Percentiles rank a stretch among this genome's conserved stretches.
Evolutionary conservation across 2,329 filamentous ascomycete species (phyloP).

Genomic region (Aureobasidium sp.): DNA sequence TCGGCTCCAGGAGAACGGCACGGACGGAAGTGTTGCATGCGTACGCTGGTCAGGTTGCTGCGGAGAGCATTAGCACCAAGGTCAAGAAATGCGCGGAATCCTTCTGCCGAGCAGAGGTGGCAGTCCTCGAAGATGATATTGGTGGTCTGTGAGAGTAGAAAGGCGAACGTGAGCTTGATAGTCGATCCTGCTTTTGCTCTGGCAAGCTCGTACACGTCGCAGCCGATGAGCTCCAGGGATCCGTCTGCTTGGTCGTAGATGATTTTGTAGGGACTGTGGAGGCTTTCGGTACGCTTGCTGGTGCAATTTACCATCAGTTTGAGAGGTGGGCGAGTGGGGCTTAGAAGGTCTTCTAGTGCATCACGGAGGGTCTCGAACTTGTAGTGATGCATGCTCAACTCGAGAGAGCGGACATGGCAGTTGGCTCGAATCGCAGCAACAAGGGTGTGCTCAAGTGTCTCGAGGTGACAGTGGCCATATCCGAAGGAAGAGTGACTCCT

Average conservation of each 20-base stretch:
- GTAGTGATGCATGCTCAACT: background rate
- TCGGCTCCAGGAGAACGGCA: background rate
- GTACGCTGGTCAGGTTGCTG: background rate
- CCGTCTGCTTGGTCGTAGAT: background rate
- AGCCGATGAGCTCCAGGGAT: background rate
- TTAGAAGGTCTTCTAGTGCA: slow-evolving; percentile 6
- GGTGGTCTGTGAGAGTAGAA: background rate
- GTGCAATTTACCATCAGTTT: background rate
- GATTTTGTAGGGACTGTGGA: background rate
- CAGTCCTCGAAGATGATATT: background rate
- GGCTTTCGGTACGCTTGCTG: background rate
- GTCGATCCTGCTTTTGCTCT: background rate
- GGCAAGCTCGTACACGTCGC: background rate
- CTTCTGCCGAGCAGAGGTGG: background rate
- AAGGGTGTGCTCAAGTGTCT: background rate
- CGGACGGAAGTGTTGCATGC: background rate
- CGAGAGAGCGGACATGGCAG: background rate
- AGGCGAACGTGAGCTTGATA: background rate
- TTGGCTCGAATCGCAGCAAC: background rate
- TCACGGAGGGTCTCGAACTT: background rate
- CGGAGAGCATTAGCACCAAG: background rate
- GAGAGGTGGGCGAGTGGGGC: background rate
- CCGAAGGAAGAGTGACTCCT: background rate
- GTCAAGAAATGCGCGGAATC: background rate
- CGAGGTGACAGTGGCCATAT: background rate